Base-by-base conservation (phyloP, 495 filamentous ascomycete genomes). In the Neurospora sp. region DNA sequence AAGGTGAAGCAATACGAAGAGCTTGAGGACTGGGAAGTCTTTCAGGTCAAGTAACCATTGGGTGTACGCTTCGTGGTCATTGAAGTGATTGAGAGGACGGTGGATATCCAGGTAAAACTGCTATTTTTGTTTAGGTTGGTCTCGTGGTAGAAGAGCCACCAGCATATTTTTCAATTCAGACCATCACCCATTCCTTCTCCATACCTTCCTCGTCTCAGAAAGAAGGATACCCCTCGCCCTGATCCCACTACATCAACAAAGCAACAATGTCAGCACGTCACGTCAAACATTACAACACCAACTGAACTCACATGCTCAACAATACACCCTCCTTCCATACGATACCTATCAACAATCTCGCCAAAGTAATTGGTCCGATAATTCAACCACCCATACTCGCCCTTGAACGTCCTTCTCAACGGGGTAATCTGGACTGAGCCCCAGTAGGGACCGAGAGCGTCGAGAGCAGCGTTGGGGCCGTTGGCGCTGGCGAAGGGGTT, bases 251-350 rank as follows among this genome's bases (percentile, higher is more conserved):
- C 54, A 35, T 4, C 54, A 37, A 35, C 54, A 66, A 66, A 66
- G 12, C 54, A 66, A 66, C 54, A 35, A 66, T 35, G 14, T 66
- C 27, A 66, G 54, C 27, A 66, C 54, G 1, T 31, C 23, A 62
- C 23, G 54, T 31, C 23, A 62, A 12, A 31, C 54, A 31, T 2
- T 5, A 31, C 14, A 18, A 66, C 54, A 35, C 31, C 14, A 31
- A 66, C 14, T 27, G 23, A 31, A 73, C 77, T 76, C 69, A 81
- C 80, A 77, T 80, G 80, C 70, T 80, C 80, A 72, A 74, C 78
- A 76, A 82, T 82, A 72, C 80, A 82, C 14, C 78, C 79, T 20
- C 42, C 75, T 31, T 78, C 78, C 75, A 76, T 78, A 9, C 78
- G 66, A 69, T 74, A 82, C 37, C 77, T 31, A 73, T 82, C 78